Percentiles rank a stretch among this genome's conserved stretches.
These are phyloP conservation scores for Vinca minor DNA, from an alignment of 257 asterid species.

Conservation along the genomic window DNA sequence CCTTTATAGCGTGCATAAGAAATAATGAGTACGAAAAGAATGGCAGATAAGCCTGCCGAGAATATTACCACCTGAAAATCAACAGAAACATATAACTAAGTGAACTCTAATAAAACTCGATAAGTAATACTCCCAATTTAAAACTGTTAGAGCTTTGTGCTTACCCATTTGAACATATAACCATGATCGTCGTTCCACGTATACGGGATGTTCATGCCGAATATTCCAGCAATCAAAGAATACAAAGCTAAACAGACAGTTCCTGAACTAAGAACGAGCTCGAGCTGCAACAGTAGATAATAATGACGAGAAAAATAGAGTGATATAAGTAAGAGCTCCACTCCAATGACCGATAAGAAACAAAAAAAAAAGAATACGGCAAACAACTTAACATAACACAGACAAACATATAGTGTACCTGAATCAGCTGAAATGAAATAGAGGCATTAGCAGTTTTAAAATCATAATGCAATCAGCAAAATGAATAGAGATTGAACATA, in stretches of 20 bases:
- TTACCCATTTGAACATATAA: slow-evolving; percentile 88
- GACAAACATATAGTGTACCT: slow-evolving; percentile 32
- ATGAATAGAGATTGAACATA: background rate
- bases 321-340: background rate
- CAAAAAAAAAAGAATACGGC: background rate
- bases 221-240: slow-evolving; percentile 62
- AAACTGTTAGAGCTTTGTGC: slow-evolving; percentile 3
- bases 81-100: slow-evolving; percentile 3
- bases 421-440: slow-evolving; percentile 56
- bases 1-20: slow-evolving; percentile 70
- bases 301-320: background rate
- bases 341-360: background rate
- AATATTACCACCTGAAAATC: slow-evolving; percentile 53
- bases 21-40: slow-evolving; percentile 40
- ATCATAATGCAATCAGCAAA: slow-evolving; percentile 4
- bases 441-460: slow-evolving; percentile 10
- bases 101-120: too few relatives aligned
- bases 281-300: slow-evolving; percentile 53
- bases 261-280: slow-evolving; percentile 83
- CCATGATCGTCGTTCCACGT: slow-evolving; percentile 53
- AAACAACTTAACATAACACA: background rate
- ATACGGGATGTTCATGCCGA: slow-evolving; percentile 90
- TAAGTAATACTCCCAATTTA: background rate
- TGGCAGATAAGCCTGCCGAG: slow-evolving; percentile 23
- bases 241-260: slow-evolving; percentile 51